These are phyloP conservation scores for Populus simonii DNA, from an alignment of 345 rosid species.

Conservation along the genomic window DNA sequence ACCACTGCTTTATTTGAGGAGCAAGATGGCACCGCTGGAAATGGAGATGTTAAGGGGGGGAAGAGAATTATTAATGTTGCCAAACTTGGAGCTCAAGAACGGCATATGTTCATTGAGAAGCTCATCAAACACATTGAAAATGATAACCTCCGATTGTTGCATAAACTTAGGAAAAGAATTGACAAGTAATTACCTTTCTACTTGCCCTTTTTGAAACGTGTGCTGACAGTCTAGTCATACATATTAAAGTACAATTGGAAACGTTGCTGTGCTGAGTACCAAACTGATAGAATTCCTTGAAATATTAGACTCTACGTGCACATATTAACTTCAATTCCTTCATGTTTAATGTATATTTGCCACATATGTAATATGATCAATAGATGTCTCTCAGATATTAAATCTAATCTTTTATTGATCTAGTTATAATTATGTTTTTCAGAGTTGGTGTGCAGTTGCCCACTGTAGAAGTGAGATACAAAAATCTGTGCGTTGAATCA, in stretches of 20 bases:
- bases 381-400: no score
- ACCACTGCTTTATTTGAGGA: slow-evolving; percentile 46
- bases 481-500: slow-evolving; percentile 53
- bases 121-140: slow-evolving; percentile 63
- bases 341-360: not conserved
- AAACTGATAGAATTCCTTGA: not conserved
- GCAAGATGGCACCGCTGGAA: slow-evolving; percentile 1
- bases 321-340: no score
- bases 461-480: slow-evolving; percentile 59
- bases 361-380: not conserved
- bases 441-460: slow-evolving; percentile 69
- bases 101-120: slow-evolving; percentile 53
- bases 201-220: not conserved
- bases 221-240: not conserved
- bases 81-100: slow-evolving; percentile 51
- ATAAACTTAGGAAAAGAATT: slow-evolving; percentile 45
- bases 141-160: slow-evolving; percentile 58
- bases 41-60: slow-evolving; percentile 22
- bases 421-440: not conserved
- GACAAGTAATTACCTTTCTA: slow-evolving; percentile 40
- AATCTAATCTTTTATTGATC: not conserved
- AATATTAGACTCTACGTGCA: not conserved
- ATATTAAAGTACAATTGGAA: not conserved
- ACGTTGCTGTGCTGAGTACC: not conserved
- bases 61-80: slow-evolving; percentile 49